phyloP scores from a whole-genome alignment of 495 filamentous ascomycete genomes.

The Acidiella bohemica region DNA sequence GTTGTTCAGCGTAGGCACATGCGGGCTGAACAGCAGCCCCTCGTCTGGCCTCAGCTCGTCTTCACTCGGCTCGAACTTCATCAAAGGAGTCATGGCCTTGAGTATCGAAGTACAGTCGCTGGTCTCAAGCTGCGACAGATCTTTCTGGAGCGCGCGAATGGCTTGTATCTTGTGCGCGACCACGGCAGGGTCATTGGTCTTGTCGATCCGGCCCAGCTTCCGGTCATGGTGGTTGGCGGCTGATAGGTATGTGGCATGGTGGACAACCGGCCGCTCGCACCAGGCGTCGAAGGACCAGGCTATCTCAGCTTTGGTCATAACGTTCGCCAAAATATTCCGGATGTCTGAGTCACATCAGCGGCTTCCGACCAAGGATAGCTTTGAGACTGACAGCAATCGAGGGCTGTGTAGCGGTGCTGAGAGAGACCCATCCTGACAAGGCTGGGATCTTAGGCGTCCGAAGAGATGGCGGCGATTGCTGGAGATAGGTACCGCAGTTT shows the following conservation, averaged over 20 bases:
- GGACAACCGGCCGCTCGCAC: background rate
- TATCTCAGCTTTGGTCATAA: background rate
- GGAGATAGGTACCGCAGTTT: too few relatives aligned
- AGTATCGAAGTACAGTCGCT: background rate
- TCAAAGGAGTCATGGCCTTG: background rate
- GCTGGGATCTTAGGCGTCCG: too few relatives aligned
- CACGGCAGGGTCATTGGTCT: background rate
- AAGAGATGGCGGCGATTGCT: too few relatives aligned
- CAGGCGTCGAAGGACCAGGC: background rate
- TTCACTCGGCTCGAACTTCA: background rate
- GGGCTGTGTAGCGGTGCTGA: too few relatives aligned
- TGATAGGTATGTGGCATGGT: background rate
- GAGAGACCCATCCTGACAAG: too few relatives aligned
- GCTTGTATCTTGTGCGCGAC: background rate
- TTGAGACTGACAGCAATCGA: too few relatives aligned
- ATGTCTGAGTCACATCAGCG: too few relatives aligned
- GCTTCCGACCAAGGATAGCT: too few relatives aligned
- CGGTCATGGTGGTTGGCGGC: background rate
- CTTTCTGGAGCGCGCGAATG: background rate
- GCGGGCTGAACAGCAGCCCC: background rate
- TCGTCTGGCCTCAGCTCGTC: background rate
- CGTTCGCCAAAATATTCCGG: too few relatives aligned
- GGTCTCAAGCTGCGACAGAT: background rate
- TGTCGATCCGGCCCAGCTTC: background rate
- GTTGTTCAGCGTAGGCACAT: background rate